A percentile compares a stretch with the other conserved stretches of the same genome.
These are phyloP conservation scores for Aspergillus novofumigatus DNA, from an alignment of 2,329 filamentous ascomycete species.

Conservation along the genomic window DNA sequence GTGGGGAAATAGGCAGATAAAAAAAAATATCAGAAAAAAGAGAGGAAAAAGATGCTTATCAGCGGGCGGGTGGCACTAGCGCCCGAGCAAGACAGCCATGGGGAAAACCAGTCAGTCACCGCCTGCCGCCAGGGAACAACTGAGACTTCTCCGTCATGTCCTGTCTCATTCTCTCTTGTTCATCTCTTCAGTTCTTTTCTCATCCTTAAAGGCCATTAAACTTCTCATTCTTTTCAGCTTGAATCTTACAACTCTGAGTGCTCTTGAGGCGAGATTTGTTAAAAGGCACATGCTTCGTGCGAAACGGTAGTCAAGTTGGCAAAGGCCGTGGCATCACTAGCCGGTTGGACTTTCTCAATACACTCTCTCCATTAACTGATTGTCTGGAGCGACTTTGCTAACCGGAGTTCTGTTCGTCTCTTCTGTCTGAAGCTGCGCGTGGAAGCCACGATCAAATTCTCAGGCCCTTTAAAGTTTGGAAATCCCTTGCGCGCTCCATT, in stretches of 20 bases:
- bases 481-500: background rate
- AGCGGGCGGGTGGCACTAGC: constrained; percentile 16
- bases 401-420: constrained; percentile 23
- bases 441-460: constrained; percentile 13
- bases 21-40: constrained; percentile 1
- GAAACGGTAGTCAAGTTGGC: constrained; percentile 15
- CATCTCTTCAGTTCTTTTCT: background rate
- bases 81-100: constrained; percentile 13
- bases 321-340: constrained; percentile 31
- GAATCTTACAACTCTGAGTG: background rate
- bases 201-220: background rate
- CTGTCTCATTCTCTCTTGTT: background rate
- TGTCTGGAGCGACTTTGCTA: constrained; percentile 33
- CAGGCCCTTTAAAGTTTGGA: background rate
- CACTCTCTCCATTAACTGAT: constrained; percentile 22
- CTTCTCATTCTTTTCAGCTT: background rate
- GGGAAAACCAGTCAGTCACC: constrained; percentile 13
- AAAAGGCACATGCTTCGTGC: constrained; percentile 9
- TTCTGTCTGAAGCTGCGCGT: constrained; percentile 23
- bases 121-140: constrained; percentile 1
- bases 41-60: constrained; percentile 4
- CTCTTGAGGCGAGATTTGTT: background rate
- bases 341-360: constrained; percentile 43
- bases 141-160: constrained; percentile 10
- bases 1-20: constrained; percentile 3